These are phyloP conservation scores for Microbotryum intermedium DNA, from an alignment of 1,284 basidiomycete species.

Conservation along the genomic window DNA sequence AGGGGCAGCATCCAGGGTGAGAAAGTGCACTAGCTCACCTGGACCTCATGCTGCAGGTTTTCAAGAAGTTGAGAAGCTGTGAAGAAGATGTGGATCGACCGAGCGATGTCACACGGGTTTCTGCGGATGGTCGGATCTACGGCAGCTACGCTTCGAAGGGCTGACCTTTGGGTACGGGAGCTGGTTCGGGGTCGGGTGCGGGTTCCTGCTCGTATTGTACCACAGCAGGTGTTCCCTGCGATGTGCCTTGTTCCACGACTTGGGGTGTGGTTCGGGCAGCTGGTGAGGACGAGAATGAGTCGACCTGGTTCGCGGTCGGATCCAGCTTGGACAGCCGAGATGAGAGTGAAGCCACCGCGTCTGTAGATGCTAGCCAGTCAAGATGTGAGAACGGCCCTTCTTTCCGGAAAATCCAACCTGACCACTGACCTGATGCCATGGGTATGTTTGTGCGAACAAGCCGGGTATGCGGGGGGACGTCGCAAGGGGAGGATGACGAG, in stretches of 20 bases:
- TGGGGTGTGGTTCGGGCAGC: background rate
- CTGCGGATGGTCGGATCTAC: no score
- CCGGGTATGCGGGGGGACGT: no score
- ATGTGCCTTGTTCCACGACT: background rate
- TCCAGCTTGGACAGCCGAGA: conserved; percentile 11
- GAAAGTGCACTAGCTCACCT: background rate
- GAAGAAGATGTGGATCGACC: no score
- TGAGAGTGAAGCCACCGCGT: conserved; percentile 22
- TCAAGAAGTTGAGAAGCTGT: conserved; percentile 23
- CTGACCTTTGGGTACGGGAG: background rate
- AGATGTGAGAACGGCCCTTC: no score
- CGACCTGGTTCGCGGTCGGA: background rate
- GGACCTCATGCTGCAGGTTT: conserved; percentile 26
- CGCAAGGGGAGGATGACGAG: no score
- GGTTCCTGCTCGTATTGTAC: background rate
- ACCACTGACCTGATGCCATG: no score
- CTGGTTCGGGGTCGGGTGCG: background rate
- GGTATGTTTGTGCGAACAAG: no score
- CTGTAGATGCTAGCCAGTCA: background rate
- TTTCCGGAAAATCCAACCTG: no score
- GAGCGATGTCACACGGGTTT: background rate
- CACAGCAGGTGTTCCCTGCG: background rate
- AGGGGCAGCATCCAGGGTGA: background rate
- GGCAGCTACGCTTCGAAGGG: no score
- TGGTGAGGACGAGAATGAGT: background rate